Evolutionary conservation across 495 filamentous ascomycete genomes (phyloP).

Genomic region (Aspergillus ellipticus): DNA sequence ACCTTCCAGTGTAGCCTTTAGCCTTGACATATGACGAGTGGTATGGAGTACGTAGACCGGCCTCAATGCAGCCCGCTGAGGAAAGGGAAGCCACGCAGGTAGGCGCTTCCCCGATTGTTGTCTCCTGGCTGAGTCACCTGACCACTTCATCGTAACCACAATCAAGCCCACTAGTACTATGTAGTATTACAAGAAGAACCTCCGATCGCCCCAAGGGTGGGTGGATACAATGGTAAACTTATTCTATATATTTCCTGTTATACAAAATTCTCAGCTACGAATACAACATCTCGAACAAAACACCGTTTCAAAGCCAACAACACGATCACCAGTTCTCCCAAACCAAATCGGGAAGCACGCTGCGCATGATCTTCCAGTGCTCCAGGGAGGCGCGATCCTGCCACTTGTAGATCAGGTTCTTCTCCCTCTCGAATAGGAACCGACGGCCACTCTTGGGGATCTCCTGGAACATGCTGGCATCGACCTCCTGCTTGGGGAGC

Average conservation of each 20-base stretch:
- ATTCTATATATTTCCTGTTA: too few relatives aligned
- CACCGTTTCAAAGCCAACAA: neutral
- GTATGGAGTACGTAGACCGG: too few relatives aligned
- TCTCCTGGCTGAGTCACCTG: too few relatives aligned
- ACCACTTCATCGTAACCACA: too few relatives aligned
- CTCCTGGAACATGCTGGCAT: conserved; percentile 43
- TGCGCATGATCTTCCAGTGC: conserved; percentile 91
- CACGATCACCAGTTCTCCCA: conserved; percentile 84
- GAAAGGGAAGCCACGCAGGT: too few relatives aligned
- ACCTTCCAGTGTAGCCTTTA: neutral
- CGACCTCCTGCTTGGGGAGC: conserved; percentile 69
- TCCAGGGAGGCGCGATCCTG: conserved; percentile 71
- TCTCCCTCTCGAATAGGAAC: conserved; percentile 34
- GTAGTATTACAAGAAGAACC: too few relatives aligned
- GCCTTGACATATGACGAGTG: neutral
- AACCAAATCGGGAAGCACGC: conserved; percentile 68
- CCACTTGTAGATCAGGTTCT: conserved; percentile 58
- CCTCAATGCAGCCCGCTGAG: too few relatives aligned
- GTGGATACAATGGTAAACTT: too few relatives aligned
- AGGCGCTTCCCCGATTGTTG: too few relatives aligned
- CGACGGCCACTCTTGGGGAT: conserved; percentile 30
- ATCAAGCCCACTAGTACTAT: too few relatives aligned
- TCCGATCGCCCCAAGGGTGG: too few relatives aligned
- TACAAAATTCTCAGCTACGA: too few relatives aligned
- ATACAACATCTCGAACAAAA: conserved; percentile 1